Percentiles rank a stretch among this genome's conserved stretches.
Conservation (phyloP, 305 asterid genomes). For the Solanum hybrid region DNA sequence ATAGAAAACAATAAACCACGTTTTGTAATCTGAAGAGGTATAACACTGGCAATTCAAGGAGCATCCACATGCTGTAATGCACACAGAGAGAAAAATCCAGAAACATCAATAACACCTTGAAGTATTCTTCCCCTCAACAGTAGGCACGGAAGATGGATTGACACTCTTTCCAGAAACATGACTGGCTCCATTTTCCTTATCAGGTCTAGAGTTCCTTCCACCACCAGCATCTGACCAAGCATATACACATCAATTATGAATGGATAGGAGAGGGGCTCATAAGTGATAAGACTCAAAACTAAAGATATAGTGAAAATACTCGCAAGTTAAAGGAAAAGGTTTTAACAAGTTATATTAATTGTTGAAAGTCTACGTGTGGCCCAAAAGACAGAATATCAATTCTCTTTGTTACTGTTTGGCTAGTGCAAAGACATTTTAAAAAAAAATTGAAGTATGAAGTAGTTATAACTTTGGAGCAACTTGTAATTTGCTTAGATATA, state of each 20-base stretch:
- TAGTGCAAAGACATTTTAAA: background rate
- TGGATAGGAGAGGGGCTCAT: background rate
- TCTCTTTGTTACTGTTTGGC: background rate
- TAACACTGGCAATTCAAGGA: background rate
- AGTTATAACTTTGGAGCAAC: background rate
- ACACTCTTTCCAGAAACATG: slow-evolving; percentile 42
- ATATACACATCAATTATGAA: background rate
- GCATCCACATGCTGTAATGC: background rate
- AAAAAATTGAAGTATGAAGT: background rate
- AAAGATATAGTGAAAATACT: background rate
- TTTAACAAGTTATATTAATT: background rate
- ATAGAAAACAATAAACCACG: background rate
- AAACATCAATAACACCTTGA: slow-evolving; percentile 37
- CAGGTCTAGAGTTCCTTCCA: slow-evolving; percentile 34
- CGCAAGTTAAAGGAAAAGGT: background rate
- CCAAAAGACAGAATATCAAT: background rate
- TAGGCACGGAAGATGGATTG: slow-evolving; percentile 27
- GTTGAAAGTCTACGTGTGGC: background rate
- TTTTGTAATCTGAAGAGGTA: background rate
- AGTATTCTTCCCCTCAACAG: slow-evolving; percentile 39
- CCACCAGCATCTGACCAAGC: slow-evolving; percentile 49
- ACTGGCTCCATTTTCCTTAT: slow-evolving; percentile 41
- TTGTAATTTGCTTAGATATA: background rate
- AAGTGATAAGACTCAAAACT: background rate
- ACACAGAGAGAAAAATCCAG: background rate